A percentile compares a stretch with the other conserved stretches of the same genome.
Conservation (phyloP, 139 green algal genomes). For the Auxenochlorella protothecoides region DNA sequence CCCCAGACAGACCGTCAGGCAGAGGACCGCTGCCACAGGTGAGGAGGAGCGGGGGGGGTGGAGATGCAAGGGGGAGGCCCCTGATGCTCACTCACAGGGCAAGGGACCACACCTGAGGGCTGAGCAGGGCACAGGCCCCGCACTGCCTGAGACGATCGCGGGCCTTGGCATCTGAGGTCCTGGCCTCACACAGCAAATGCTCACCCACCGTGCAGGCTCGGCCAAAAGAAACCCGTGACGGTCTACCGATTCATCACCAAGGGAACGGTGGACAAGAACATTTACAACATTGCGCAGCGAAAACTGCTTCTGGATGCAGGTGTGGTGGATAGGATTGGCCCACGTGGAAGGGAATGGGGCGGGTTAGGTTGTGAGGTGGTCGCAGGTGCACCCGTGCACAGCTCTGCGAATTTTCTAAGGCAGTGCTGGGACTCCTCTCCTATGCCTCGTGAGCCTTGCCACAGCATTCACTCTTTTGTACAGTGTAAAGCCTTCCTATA, state of each 20-base stretch:
- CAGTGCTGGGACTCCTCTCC: too few species aligned
- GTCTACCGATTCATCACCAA: constrained; percentile 82
- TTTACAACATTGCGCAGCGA: constrained; percentile 66
- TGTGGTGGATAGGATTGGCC: constrained; percentile 21
- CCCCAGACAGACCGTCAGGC: constrained; percentile 70
- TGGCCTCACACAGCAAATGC: too few species aligned
- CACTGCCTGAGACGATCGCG: too few species aligned
- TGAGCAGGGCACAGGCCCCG: too few species aligned
- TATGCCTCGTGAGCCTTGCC: too few species aligned
- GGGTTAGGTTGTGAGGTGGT: not conserved
- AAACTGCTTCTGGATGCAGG: constrained; percentile 73
- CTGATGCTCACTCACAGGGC: too few species aligned
- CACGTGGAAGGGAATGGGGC: constrained; percentile 2
- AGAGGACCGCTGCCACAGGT: constrained; percentile 60
- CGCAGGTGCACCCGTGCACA: not conserved
- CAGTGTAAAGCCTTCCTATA: too few species aligned
- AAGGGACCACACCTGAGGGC: too few species aligned
- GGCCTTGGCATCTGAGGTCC: too few species aligned
- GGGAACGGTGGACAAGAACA: constrained; percentile 74
- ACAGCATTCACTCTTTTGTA: too few species aligned
- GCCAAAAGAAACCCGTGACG: constrained; percentile 74
- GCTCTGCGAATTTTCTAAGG: too few species aligned
- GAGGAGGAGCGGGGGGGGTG: not conserved
- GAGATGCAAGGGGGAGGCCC: too few species aligned
- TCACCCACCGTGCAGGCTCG: constrained; percentile 33